Percentiles rank a stretch among this genome's conserved stretches.
These are phyloP conservation scores for Kregervanrija fluxuum DNA, from an alignment of 805 yeast genomes.

Conservation along the genomic window DNA sequence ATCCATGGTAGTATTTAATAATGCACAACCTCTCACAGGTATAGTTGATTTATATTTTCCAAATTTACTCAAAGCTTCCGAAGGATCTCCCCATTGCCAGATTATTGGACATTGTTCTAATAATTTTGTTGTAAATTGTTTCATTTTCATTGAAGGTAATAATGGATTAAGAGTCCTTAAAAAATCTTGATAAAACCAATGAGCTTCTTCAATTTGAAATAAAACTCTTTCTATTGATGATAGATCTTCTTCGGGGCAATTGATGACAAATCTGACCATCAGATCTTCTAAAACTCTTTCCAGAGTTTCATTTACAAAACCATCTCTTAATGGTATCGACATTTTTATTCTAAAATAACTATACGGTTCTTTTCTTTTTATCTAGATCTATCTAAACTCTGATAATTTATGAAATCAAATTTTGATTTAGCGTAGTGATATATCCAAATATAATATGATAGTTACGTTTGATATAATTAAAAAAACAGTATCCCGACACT, in stretches of 20 bases:
- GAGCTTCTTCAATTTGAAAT: conserved; percentile 96
- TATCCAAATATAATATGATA: too few relatives aligned
- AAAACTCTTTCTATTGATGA: conserved; percentile 75
- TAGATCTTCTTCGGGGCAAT: conserved; percentile 87
- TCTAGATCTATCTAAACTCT: not conserved
- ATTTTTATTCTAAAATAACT: conserved; percentile 11
- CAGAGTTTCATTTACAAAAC: conserved; percentile 55
- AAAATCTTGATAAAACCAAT: conserved; percentile 93
- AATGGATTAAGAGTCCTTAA: conserved; percentile 63
- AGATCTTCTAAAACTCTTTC: conserved; percentile 79
- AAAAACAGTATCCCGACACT: too few relatives aligned
- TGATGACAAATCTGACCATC: conserved; percentile 80
- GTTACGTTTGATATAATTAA: too few relatives aligned
- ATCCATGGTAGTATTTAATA: conserved; percentile 62
- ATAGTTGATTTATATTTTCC: conserved; percentile 80
- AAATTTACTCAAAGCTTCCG: conserved; percentile 70
- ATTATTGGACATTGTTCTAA: conserved; percentile 65
- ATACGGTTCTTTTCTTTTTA: conserved; percentile 2
- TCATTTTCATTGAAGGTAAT: conserved; percentile 73
- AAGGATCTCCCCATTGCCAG: conserved; percentile 82
- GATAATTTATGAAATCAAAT: not conserved
- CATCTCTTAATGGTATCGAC: conserved; percentile 31
- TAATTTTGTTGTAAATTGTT: conserved; percentile 61
- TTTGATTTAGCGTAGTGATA: too few relatives aligned
- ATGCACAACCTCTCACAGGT: conserved; percentile 95